These are phyloP conservation scores for Tetragonia tetragonoides DNA, from an alignment of 148 eudicot genomes.

Conservation along the genomic window DNA sequence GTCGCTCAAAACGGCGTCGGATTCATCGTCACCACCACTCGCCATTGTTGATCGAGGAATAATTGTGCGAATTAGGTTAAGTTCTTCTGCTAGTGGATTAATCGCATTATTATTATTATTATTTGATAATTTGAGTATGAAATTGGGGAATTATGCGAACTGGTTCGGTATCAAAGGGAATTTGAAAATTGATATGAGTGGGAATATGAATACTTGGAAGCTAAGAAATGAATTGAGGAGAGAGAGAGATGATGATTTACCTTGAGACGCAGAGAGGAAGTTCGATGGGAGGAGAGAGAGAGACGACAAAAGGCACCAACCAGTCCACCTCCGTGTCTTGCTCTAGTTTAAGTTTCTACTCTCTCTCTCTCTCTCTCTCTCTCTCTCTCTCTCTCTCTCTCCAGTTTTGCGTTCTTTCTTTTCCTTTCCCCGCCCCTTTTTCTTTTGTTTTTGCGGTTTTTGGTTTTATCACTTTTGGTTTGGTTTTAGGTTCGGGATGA, in stretches of 20 bases:
- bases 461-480: no score
- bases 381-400: no score
- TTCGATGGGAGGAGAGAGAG: no score
- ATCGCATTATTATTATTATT: not conserved
- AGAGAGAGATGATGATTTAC: conserved; percentile 6
- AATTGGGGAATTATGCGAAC: conserved; percentile 1
- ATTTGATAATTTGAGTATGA: not conserved
- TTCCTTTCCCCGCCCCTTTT: no score
- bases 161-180: not conserved
- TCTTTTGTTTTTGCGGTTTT: no score
- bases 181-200: not conserved
- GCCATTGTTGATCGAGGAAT: conserved; percentile 24
- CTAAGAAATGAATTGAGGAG: not conserved
- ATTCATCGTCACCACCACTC: conserved; percentile 55
- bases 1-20: conserved; percentile 76
- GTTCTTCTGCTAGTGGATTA: not conserved
- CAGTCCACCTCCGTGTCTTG: conserved; percentile 1
- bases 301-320: conserved; percentile 3
- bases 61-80: not conserved
- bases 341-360: not conserved
- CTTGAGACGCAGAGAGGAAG: not conserved
- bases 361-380: no score
- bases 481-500: no score
- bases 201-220: not conserved
- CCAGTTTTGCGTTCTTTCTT: no score